phyloP scores from a whole-genome alignment of 2,329 filamentous ascomycete species.

The Fusarium torreyae region DNA sequence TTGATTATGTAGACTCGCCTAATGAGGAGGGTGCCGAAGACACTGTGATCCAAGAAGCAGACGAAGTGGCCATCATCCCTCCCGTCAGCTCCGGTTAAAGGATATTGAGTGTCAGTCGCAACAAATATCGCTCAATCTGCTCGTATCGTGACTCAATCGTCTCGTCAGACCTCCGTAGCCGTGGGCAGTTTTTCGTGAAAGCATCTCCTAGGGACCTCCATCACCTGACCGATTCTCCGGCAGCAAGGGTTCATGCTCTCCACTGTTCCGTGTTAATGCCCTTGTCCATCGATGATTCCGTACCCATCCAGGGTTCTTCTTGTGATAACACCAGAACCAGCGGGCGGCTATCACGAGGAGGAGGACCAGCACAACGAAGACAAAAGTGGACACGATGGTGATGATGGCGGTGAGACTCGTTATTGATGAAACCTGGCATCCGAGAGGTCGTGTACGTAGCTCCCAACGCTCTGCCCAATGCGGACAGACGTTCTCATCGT shows the following conservation, averaged over 20 bases:
- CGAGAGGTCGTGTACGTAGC: slow-evolving; percentile 55
- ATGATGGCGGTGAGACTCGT: slow-evolving; percentile 52
- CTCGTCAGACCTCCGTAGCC: slow-evolving; percentile 23
- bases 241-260: slow-evolving; percentile 54
- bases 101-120: slow-evolving; percentile 30
- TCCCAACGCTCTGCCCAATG: slow-evolving; percentile 62
- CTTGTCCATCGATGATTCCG: slow-evolving; percentile 36
- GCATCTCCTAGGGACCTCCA: slow-evolving; percentile 13
- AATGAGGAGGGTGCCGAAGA: slow-evolving; percentile 59
- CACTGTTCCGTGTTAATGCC: slow-evolving; percentile 25
- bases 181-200: neutral
- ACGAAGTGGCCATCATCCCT: slow-evolving; percentile 90
- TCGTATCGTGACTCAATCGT: slow-evolving; percentile 3
- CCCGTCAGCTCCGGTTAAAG: slow-evolving; percentile 86
- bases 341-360: slow-evolving; percentile 42
- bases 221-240: slow-evolving; percentile 23
- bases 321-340: slow-evolving; percentile 43
- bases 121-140: slow-evolving; percentile 22
- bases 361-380: slow-evolving; percentile 46
- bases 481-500: slow-evolving; percentile 66
- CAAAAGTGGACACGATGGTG: slow-evolving; percentile 51
- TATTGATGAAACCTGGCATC: slow-evolving; percentile 56
- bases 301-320: slow-evolving; percentile 38
- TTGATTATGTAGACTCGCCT: slow-evolving; percentile 83
- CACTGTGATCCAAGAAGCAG: slow-evolving; percentile 75